phyloP scores from a whole-genome alignment of 2,329 filamentous ascomycete species.

The Penicillium sp. region DNA sequence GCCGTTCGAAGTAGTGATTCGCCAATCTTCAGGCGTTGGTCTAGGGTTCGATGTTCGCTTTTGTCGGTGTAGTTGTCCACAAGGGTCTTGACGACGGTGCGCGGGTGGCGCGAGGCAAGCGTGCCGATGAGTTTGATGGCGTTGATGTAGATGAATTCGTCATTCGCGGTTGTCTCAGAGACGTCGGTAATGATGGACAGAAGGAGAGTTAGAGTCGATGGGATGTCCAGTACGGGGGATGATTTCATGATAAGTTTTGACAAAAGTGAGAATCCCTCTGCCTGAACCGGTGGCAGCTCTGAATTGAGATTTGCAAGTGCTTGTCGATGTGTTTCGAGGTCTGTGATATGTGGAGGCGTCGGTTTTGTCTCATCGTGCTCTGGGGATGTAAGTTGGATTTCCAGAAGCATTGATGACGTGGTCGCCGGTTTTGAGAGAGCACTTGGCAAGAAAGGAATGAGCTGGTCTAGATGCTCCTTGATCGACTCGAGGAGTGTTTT shows the following conservation, averaged over 20 bases:
- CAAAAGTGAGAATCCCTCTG: slow-evolving; percentile 48
- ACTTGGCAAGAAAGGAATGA: slow-evolving; percentile 39
- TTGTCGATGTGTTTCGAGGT: slow-evolving; percentile 47
- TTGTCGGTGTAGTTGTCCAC: slow-evolving; percentile 47
- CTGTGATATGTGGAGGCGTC: slow-evolving; percentile 34
- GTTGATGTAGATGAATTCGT: slow-evolving; percentile 51
- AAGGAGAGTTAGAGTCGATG: slow-evolving; percentile 46
- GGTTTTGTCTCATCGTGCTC: slow-evolving; percentile 28
- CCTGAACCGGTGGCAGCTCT: slow-evolving; percentile 47
- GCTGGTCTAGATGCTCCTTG: slow-evolving; percentile 42
- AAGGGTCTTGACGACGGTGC: slow-evolving; percentile 46
- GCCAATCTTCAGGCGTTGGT: slow-evolving; percentile 48
- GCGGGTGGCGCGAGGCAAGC: slow-evolving; percentile 47
- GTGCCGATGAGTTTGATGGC: slow-evolving; percentile 48
- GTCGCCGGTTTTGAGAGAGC: slow-evolving; percentile 43
- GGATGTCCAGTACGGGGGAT: slow-evolving; percentile 49
- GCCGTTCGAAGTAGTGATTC: slow-evolving; percentile 48
- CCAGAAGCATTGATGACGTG: slow-evolving; percentile 48
- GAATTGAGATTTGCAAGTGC: slow-evolving; percentile 47
- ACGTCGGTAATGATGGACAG: slow-evolving; percentile 44
- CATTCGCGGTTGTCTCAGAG: slow-evolving; percentile 37
- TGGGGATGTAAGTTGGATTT: slow-evolving; percentile 43
- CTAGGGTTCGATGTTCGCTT: slow-evolving; percentile 41
- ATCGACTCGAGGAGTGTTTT: slow-evolving; percentile 36
- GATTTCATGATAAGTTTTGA: slow-evolving; percentile 45